A percentile compares a stretch with the other conserved stretches of the same genome.
These are phyloP conservation scores for Aspergillus alliaceus DNA, from an alignment of 2,329 filamentous ascomycete genomes.

Conservation along the genomic window DNA sequence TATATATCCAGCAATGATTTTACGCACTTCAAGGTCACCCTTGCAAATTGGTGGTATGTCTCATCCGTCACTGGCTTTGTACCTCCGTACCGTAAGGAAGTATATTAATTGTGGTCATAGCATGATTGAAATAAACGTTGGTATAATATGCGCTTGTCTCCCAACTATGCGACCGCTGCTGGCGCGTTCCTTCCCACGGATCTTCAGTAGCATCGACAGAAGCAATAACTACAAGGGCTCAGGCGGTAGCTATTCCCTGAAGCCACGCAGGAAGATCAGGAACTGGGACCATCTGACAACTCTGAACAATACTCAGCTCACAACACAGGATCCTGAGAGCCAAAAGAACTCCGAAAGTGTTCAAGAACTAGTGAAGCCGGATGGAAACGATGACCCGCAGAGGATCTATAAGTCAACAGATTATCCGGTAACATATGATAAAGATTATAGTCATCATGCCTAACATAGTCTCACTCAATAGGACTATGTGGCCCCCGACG, in stretches of 20 bases:
- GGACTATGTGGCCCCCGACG: no score
- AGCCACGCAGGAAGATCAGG: slow-evolving; percentile 3
- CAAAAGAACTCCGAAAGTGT: not conserved
- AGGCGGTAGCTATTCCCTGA: slow-evolving; percentile 4
- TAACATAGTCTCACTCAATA: no score
- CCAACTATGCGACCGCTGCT: slow-evolving; percentile 13
- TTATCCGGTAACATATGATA: not conserved
- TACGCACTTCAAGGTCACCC: slow-evolving; percentile 15
- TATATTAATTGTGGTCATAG: not conserved
- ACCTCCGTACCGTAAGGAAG: rapidly evolving
- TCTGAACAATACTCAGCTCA: not conserved
- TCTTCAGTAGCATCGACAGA: not conserved
- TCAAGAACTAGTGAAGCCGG: not conserved
- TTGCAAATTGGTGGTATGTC: slow-evolving; percentile 18
- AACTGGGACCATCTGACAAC: slow-evolving; percentile 13
- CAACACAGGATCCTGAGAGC: not conserved
- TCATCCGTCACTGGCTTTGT: no score
- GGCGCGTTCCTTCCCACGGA: not conserved
- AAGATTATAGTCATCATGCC: not conserved
- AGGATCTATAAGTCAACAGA: not conserved
- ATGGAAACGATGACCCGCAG: not conserved
- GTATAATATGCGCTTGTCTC: slow-evolving; percentile 16
- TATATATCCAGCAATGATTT: slow-evolving; percentile 13
- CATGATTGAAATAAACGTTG: slow-evolving; percentile 19
- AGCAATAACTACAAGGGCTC: not conserved